Conservation (phyloP, 1,139 yeast genomes). For the Saccharomyces hybrid region DNA sequence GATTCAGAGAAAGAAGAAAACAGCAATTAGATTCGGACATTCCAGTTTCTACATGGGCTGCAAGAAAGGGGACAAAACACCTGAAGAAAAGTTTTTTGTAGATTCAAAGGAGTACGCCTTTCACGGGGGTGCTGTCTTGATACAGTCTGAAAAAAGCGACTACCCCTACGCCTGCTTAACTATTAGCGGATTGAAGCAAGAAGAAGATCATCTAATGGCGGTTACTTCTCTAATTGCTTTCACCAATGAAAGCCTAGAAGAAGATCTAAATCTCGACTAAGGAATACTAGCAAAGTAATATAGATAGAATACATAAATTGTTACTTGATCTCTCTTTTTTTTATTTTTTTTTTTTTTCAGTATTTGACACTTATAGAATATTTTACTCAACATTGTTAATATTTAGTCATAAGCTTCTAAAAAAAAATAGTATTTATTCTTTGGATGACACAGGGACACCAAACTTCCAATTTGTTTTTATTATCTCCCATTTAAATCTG, state of each 20-base stretch:
- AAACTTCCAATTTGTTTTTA: not conserved
- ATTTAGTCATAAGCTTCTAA: not conserved
- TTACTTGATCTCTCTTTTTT: not conserved
- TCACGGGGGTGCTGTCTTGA: constrained; percentile 60
- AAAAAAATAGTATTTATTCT: too few relatives aligned
- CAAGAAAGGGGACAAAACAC: constrained; percentile 28
- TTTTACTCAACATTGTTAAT: not conserved
- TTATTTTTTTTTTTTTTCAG: too few relatives aligned
- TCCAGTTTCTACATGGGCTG: constrained; percentile 51
- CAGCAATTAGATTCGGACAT: constrained; percentile 45
- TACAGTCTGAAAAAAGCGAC: constrained; percentile 39
- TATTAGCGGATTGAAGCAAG: constrained; percentile 45
- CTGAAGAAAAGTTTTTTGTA: constrained; percentile 36
- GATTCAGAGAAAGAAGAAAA: constrained; percentile 47
- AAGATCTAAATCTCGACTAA: constrained; percentile 13
- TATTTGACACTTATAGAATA: too few relatives aligned
- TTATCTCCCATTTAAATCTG: not conserved
- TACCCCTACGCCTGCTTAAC: constrained; percentile 48
- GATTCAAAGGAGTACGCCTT: constrained; percentile 44
- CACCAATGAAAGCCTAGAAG: constrained; percentile 7
- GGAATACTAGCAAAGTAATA: not conserved
- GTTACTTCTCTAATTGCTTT: constrained; percentile 14
- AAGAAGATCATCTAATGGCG: constrained; percentile 27
- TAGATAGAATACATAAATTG: not conserved
- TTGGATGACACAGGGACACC: not conserved